Evolutionary conservation across 441 rosid genomes (phyloP), one percentile per base, ranked within the genome.

Genomic region (Cnidoscolus chayamansa): DNA sequence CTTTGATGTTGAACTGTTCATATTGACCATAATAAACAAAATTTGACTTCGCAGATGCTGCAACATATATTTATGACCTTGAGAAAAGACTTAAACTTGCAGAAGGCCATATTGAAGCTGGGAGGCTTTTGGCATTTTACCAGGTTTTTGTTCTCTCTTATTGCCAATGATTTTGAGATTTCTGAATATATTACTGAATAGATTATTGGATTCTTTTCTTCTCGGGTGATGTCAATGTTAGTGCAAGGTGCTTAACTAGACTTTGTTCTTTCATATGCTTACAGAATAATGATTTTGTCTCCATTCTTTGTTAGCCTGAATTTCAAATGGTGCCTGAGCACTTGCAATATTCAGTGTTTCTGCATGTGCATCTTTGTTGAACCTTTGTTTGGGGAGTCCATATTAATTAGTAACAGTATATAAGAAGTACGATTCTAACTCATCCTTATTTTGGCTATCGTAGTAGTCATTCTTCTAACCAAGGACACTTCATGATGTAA

Each of bases 81-180:
- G 89, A 83, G 83, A 84, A 78, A 79, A 87, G 87, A 78, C 82
- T 86, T 51, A 91, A 85, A 82, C 76, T 81, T 80, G 96, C 96
- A 10, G 94, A 90, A 83, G 91, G 87, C 65, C 97, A 96, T 81
- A 79, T 91, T 77, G 99, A 96, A 84, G 97, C 96, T 20, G 98
- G 97, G 79, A 93, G 94, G 80, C 84, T 91, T 76, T 81, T 93
- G 85, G 86, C 92, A 63, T 84, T 83, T 76, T 96, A 93, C 79
- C 99, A 96, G 97, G 99, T 91, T 56, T 62, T 65, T 77, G 70
- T 76, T 77, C 57, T 56, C 64, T 50, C 70, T 74, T 51, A 17
- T 53, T 57, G 48, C 45, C 31, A 43, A 25, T 69, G 35, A 43
- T 67, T 67, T 63, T 68, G 49, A 37, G 35, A 12, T 47, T 59